phyloP scores from a whole-genome alignment of 2,329 filamentous ascomycete genomes.

The Remersonia thermophila region DNA sequence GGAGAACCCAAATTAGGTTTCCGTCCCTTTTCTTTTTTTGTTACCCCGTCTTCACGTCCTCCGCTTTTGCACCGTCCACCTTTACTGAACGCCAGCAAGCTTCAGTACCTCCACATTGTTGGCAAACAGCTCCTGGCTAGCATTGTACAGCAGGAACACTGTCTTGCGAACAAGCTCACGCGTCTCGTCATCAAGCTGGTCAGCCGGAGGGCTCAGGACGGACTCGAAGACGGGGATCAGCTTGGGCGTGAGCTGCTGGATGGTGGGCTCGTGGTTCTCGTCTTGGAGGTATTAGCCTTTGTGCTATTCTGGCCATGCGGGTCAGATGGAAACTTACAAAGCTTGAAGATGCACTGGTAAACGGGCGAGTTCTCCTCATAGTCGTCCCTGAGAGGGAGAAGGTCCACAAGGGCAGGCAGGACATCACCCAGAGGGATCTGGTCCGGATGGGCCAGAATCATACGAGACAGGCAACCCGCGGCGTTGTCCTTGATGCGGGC shows the following conservation, averaged over 20 bases:
- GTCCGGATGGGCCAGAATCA: slow-evolving; percentile 84
- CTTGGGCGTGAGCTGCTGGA: slow-evolving; percentile 57
- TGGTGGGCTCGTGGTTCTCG: slow-evolving; percentile 53
- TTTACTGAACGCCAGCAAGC: slow-evolving; percentile 17
- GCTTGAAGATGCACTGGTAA: slow-evolving; percentile 76
- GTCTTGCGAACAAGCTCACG: slow-evolving; percentile 53
- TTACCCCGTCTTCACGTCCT: background rate
- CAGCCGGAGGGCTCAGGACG: slow-evolving; percentile 58
- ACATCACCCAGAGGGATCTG: slow-evolving; percentile 70
- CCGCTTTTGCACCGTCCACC: no score
- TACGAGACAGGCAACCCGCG: slow-evolving; percentile 76
- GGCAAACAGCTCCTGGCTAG: slow-evolving; percentile 22
- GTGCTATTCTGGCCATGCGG: background rate
- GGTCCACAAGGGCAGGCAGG: slow-evolving; percentile 63
- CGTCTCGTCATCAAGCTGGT: slow-evolving; percentile 64
- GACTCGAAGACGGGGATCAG: slow-evolving; percentile 61
- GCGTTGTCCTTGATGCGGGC: slow-evolving; percentile 86
- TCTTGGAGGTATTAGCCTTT: slow-evolving; percentile 29
- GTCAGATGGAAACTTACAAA: slow-evolving; percentile 40
- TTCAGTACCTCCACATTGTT: slow-evolving; percentile 20
- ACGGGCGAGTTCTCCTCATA: slow-evolving; percentile 94
- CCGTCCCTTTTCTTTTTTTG: background rate
- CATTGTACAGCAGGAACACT: slow-evolving; percentile 35
- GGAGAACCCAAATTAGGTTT: no score
- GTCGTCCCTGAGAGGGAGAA: slow-evolving; percentile 82